A percentile compares a stretch with the other conserved stretches of the same genome.
These are phyloP conservation scores for Chrysanthemum lavandulifolium DNA, from an alignment of 129 eudicot genomes.

Conservation along the genomic window DNA sequence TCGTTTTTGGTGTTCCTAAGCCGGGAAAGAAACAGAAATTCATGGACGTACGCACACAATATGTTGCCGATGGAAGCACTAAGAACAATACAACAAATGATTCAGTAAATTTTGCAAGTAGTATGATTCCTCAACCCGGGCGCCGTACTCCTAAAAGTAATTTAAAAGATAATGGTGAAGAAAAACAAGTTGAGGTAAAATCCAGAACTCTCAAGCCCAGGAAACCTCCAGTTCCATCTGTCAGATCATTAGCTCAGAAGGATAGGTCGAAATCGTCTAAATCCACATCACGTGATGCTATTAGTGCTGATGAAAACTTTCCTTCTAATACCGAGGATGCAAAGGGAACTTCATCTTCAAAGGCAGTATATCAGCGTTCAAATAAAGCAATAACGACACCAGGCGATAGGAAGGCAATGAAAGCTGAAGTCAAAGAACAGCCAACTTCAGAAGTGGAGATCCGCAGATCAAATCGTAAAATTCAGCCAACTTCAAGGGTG, in stretches of 20 bases:
- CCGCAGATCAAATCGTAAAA: slow-evolving; percentile 86
- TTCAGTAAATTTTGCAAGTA: slow-evolving; percentile 40
- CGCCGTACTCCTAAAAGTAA: slow-evolving; percentile 42
- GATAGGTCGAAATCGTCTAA: slow-evolving; percentile 35
- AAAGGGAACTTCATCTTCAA: slow-evolving; percentile 42
- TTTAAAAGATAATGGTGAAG: slow-evolving; percentile 50
- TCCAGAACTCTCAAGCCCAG: slow-evolving; percentile 45
- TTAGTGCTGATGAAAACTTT: slow-evolving; percentile 37
- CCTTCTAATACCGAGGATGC: slow-evolving; percentile 38
- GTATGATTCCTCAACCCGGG: slow-evolving; percentile 18
- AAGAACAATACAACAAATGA: slow-evolving; percentile 42
- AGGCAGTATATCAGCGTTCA: slow-evolving; percentile 38
- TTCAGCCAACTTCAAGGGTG: slow-evolving; percentile 98
- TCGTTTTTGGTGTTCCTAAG: slow-evolving; percentile 86
- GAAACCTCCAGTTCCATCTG: slow-evolving; percentile 45
- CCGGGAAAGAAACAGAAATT: slow-evolving; percentile 95
- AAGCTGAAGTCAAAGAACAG: slow-evolving; percentile 48
- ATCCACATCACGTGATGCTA: slow-evolving; percentile 26
- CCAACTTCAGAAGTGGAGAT: slow-evolving; percentile 55
- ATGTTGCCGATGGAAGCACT: slow-evolving; percentile 46
- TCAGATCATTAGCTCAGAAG: slow-evolving; percentile 51
- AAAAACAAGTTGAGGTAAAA: slow-evolving; percentile 56
- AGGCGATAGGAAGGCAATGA: slow-evolving; percentile 37
- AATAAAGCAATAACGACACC: slow-evolving; percentile 46
- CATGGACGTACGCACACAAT: slow-evolving; percentile 90